Percentiles rank a stretch among this genome's conserved stretches.
phyloP scores from a whole-genome alignment of 2,329 filamentous ascomycete genomes.

The Sarocladium kiliense region DNA sequence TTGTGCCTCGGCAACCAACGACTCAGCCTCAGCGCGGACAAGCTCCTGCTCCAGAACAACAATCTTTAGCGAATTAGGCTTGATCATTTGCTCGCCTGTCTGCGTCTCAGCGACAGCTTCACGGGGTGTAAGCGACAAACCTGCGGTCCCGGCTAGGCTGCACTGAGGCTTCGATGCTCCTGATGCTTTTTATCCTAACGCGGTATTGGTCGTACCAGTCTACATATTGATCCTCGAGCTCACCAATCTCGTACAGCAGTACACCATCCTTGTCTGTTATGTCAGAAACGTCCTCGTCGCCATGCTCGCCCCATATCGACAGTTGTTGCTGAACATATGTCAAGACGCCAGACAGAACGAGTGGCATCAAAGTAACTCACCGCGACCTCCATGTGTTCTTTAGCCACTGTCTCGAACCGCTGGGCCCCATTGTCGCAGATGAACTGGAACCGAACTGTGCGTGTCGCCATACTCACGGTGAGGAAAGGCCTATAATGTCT shows the following conservation, averaged over 20 bases:
- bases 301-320: constrained; percentile 92
- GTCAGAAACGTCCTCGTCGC: constrained; percentile 96
- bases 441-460: too few relatives aligned
- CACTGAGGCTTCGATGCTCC: constrained; percentile 97
- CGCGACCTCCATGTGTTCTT: constrained; percentile 97
- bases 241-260: constrained; percentile 95
- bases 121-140: too few relatives aligned
- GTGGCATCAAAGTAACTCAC: constrained; percentile 49
- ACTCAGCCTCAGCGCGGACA: constrained; percentile 95
- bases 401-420: constrained; percentile 90
- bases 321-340: constrained; percentile 75
- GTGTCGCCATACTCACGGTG: too few relatives aligned
- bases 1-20: constrained; percentile 96
- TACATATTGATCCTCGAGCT: constrained; percentile 96
- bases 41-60: constrained; percentile 98
- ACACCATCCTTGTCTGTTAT: constrained; percentile 98
- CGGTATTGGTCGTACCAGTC: constrained; percentile 99
- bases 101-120: not conserved
- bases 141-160: constrained; percentile 95
- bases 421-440: too few relatives aligned
- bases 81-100: constrained; percentile 96
- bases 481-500: too few relatives aligned
- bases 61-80: constrained; percentile 95
- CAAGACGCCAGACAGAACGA: constrained; percentile 11
- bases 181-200: constrained; percentile 98